Evolutionary conservation across 1,284 basidiomycete genomes (phyloP).

Genomic region (Exobasidium rhododendri): DNA sequence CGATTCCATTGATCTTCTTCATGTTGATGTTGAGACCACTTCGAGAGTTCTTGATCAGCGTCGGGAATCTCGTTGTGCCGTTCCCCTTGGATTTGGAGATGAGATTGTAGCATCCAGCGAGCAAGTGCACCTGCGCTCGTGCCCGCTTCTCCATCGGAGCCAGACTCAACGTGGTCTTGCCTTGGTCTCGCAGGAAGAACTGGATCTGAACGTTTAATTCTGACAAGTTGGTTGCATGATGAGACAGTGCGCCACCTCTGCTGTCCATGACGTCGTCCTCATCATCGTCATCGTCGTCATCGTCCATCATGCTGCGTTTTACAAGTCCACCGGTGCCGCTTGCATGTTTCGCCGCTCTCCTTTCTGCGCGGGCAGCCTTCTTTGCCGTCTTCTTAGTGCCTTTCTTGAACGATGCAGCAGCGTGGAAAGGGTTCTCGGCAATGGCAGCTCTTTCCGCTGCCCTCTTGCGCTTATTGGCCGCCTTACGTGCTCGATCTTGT

Average conservation of each 20-base stretch:
- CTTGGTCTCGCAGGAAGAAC: conserved; percentile 32
- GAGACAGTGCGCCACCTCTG: background rate
- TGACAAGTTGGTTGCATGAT: conserved; percentile 29
- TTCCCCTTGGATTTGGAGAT: conserved; percentile 41
- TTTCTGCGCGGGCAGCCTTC: conserved; percentile 21
- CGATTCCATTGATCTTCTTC: conserved; percentile 31
- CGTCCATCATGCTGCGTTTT: conserved; percentile 10
- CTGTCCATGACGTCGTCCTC: conserved; percentile 11
- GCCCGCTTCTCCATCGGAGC: conserved; percentile 52
- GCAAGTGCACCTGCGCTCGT: conserved; percentile 48
- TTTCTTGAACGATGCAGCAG: conserved; percentile 42
- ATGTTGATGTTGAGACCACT: conserved; percentile 32
- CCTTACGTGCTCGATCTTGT: conserved; percentile 76
- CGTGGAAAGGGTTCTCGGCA: conserved; percentile 59
- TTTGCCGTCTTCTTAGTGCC: conserved; percentile 37
- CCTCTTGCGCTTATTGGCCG: conserved; percentile 68
- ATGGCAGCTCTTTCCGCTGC: conserved; percentile 60
- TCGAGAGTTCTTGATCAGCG: conserved; percentile 46
- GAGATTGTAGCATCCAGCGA: conserved; percentile 47
- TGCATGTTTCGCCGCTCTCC: conserved; percentile 24
- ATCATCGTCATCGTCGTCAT: conserved; percentile 2
- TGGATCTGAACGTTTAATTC: conserved; percentile 44
- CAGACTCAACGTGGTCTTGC: conserved; percentile 41
- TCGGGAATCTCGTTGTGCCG: conserved; percentile 40
- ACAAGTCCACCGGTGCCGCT: background rate